Conservation (phyloP, 768 basidiomycete species). For the Paxillus involutus region DNA sequence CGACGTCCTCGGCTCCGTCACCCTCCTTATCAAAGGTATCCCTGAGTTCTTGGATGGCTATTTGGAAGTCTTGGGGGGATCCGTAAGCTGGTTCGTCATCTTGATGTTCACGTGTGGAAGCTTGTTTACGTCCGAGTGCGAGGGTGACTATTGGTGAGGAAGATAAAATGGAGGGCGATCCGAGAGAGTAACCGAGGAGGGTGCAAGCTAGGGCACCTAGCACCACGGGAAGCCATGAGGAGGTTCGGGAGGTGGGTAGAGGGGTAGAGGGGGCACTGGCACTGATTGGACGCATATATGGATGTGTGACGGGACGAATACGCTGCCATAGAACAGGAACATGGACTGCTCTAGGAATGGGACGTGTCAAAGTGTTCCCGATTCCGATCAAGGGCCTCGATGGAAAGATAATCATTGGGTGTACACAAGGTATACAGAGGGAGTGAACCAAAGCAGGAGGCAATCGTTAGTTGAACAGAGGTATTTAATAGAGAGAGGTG, state of each 20-base stretch:
- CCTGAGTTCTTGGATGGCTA: conserved; percentile 52
- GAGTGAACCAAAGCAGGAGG: too few relatives aligned
- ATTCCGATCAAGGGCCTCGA: not conserved
- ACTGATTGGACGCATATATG: conserved; percentile 9
- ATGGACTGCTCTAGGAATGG: not conserved
- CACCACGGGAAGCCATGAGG: conserved; percentile 3
- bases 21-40: conserved; percentile 28
- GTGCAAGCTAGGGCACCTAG: conserved; percentile 18
- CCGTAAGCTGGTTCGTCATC: conserved; percentile 42
- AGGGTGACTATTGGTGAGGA: conserved; percentile 7
- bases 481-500: too few relatives aligned
- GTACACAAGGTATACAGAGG: too few relatives aligned
- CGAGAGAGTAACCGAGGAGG: conserved; percentile 23
- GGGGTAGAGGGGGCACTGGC: not conserved
- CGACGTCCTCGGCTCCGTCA: conserved; percentile 20
- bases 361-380: conserved; percentile 1
- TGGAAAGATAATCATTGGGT: too few relatives aligned
- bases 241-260: not conserved
- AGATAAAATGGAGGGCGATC: conserved; percentile 3
- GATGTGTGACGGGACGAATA: not conserved
- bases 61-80: conserved; percentile 48
- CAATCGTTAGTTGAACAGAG: too few relatives aligned
- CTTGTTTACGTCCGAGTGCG: conserved; percentile 1
- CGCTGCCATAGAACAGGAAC: not conserved
- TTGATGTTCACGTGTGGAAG: not conserved